These are phyloP conservation scores for Xylaria sp. DNA, from an alignment of 2,329 filamentous ascomycete species.

Conservation along the genomic window DNA sequence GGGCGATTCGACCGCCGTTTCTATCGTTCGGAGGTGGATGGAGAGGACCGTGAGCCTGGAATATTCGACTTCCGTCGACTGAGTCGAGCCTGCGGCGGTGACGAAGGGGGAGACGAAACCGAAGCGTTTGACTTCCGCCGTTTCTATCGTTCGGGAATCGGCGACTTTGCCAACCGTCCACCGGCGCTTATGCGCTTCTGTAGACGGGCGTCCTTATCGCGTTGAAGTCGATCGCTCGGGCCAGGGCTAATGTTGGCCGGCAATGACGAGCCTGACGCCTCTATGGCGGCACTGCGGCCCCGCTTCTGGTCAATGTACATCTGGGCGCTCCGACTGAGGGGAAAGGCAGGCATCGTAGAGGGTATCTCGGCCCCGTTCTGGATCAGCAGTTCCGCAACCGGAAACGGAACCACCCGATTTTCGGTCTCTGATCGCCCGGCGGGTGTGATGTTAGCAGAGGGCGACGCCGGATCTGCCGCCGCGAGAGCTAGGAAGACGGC, in stretches of 20 bases:
- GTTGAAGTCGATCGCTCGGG: conserved; percentile 53
- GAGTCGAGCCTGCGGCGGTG: conserved; percentile 22
- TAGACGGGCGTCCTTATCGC: conserved; percentile 67
- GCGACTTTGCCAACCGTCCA: conserved; percentile 68
- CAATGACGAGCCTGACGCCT: conserved; percentile 50
- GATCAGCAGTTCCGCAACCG: conserved; percentile 85
- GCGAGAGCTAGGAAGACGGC: conserved; percentile 89
- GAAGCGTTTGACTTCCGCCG: conserved; percentile 37
- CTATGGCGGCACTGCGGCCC: conserved; percentile 48
- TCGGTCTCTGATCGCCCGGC: conserved; percentile 45
- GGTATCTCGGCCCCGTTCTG: conserved; percentile 95
- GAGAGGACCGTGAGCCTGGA: conserved; percentile 28
- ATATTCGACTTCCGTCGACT: conserved; percentile 30
- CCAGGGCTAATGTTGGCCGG: conserved; percentile 48
- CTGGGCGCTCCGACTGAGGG: conserved; percentile 77
- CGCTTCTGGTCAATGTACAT: conserved; percentile 83
- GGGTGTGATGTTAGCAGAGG: conserved; percentile 53
- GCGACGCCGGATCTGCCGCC: conserved; percentile 86
- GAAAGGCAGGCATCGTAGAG: conserved; percentile 73
- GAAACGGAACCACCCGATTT: conserved; percentile 69
- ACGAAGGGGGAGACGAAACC: conserved; percentile 23
- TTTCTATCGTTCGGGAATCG: conserved; percentile 58
- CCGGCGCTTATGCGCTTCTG: conserved; percentile 81
- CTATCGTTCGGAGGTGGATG: conserved; percentile 38
- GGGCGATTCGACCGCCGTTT: conserved; percentile 38